phyloP scores from a whole-genome alignment of 1,284 basidiomycete species.

The Cutaneotrichosporon sp. region DNA sequence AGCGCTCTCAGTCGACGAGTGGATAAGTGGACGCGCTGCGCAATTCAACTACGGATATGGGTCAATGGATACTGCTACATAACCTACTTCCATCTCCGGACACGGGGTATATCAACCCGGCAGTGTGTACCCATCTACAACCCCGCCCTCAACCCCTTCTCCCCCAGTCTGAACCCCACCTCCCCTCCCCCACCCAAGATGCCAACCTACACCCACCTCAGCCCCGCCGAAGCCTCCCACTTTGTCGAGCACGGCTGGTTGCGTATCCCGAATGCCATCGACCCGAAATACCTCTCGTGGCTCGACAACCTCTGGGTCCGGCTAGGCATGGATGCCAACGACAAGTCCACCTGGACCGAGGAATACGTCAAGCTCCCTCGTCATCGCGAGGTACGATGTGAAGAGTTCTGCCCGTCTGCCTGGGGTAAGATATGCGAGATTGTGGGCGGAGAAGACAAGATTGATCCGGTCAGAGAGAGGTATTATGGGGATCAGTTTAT shows the following conservation, averaged over 20 bases:
- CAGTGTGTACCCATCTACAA: no score
- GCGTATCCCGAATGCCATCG: conserved; percentile 34
- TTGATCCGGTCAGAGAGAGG: conserved; percentile 35
- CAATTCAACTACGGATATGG: neutral
- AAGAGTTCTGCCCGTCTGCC: conserved; percentile 36
- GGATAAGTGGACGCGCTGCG: no score
- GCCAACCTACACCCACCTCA: conserved; percentile 29
- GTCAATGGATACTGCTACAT: no score
- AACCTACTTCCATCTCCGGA: neutral
- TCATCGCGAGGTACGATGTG: conserved; percentile 31
- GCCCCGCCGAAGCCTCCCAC: conserved; percentile 28
- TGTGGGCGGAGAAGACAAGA: conserved; percentile 37
- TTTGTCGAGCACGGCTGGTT: conserved; percentile 45
- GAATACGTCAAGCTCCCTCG: conserved; percentile 40
- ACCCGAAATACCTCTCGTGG: conserved; percentile 32
- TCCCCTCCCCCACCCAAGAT: conserved; percentile 3
- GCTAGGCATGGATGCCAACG: conserved; percentile 38
- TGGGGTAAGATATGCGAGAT: conserved; percentile 41
- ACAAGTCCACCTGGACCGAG: conserved; percentile 44
- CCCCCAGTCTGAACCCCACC: no score
- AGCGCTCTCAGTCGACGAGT: no score
- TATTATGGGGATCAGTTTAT: conserved; percentile 43
- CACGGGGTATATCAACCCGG: neutral
- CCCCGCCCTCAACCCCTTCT: neutral
- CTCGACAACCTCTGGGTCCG: conserved; percentile 39